Percentiles rank a stretch among this genome's conserved stretches.
phyloP scores from a whole-genome alignment of 805 yeast genomes.

The Brettanomyces naardenensis region DNA sequence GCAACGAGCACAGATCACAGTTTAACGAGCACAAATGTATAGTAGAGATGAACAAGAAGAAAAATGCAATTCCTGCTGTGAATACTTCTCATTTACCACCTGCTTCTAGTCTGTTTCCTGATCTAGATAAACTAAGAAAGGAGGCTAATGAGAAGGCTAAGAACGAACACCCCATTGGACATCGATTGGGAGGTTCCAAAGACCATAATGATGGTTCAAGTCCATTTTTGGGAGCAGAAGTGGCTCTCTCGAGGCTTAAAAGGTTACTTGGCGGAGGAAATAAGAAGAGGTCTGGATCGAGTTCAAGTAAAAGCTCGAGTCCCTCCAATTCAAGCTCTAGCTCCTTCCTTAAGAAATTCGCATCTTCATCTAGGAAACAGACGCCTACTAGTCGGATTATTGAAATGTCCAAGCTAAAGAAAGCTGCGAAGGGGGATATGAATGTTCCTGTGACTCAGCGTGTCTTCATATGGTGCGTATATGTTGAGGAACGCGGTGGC shows the following conservation, averaged over 20 bases:
- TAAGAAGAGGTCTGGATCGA: not conserved
- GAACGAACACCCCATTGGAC: constrained; percentile 7
- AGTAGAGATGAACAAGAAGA: constrained; percentile 15
- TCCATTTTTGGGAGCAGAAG: constrained; percentile 7
- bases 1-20: constrained; percentile 41
- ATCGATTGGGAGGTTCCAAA: constrained; percentile 5
- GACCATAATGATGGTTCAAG: not conserved
- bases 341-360: constrained; percentile 1
- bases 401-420: constrained; percentile 33
- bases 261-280: constrained; percentile 6
- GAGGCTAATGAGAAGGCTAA: constrained; percentile 24
- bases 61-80: constrained; percentile 1
- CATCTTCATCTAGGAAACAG: not conserved
- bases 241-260: constrained; percentile 12
- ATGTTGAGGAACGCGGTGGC: constrained; percentile 24
- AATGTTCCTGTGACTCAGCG: constrained; percentile 36
- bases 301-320: not conserved
- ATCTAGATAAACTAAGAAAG: constrained; percentile 34
- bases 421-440: constrained; percentile 44
- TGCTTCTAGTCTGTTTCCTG: constrained; percentile 44
- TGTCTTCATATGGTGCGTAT: constrained; percentile 40
- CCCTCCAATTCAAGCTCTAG: not conserved
- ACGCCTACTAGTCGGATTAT: constrained; percentile 16
- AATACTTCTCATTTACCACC: constrained; percentile 24
- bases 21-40: constrained; percentile 23